Evolutionary conservation across 1,284 basidiomycete species (phyloP), one percentile per base, ranked within the genome.

Genomic region (Pascua sp.): DNA sequence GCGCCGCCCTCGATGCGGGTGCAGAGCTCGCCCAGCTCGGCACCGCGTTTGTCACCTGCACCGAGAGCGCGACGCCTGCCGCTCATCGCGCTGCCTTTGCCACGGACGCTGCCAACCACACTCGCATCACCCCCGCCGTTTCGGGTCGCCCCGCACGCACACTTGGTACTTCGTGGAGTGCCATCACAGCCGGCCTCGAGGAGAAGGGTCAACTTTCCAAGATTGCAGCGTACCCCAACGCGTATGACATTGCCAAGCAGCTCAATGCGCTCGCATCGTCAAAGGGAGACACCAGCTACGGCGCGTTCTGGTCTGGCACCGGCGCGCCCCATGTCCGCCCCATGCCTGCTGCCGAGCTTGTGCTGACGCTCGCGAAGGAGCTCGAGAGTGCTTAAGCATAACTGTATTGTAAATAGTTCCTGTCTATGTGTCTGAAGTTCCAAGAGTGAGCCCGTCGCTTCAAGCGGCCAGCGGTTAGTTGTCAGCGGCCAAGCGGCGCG

Each of bases 231-330:
- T 75, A 73, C 49, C 72, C 72, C 5, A 58, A 66, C 17, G 68
- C 70, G 0, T 75, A 75, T 50, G 69, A 72, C 43, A 51, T 61
- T 1, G 69, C 64, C 9, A 73, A 73, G 55, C 64, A 66, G 42
- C 53, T 75, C 15, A 51, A 67, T 49, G 66, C 66, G 5, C 62
- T 63, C 4, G 72, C 71, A 0, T 69, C 67, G 53, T 51, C 47
- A 11, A 65, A 61, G 49, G 70, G 68, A 1, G 68, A 71, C 17
- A 42, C 49, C 32, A 63, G 65, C 1, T 75, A 57, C 50, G 72
- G 69, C 18, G 67, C 67, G 4, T 64, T 66, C 41, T 75, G 72
- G 72, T 67, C 72, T 2, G 72, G 72, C 7, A 62, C 67, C 47
- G 70, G 66, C 0, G 67, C 67, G 5, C 55, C 64, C 1, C 49